Percentiles rank a stretch among this genome's conserved stretches.
Evolutionary conservation across 2,329 filamentous ascomycete species (phyloP).

Genomic region (Ophiostoma australiae): DNA sequence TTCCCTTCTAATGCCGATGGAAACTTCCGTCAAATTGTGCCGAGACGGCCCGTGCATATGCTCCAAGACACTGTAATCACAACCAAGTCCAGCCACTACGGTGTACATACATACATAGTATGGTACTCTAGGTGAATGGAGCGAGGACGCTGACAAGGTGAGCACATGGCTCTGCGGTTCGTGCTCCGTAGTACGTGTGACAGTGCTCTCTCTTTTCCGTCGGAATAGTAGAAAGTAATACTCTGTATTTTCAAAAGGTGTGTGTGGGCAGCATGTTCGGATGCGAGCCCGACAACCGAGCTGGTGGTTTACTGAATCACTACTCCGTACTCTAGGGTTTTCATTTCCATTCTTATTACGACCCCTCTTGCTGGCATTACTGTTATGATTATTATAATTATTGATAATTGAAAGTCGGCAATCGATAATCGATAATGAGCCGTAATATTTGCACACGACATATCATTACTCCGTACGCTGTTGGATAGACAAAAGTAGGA

Average conservation of each 20-base stretch:
- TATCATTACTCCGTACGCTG: neutral
- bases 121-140: neutral
- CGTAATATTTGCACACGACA: neutral
- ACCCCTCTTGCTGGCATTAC: too few species aligned
- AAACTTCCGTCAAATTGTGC: neutral
- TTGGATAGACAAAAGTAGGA: neutral
- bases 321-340: too few species aligned
- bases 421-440: too few species aligned
- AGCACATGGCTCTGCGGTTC: neutral
- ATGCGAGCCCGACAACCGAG: slow-evolving; percentile 2
- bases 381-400: neutral
- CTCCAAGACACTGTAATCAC: neutral
- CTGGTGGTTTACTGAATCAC: neutral
- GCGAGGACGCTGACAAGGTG: neutral
- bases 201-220: neutral
- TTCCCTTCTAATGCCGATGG: neutral
- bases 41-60: neutral
- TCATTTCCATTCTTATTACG: neutral
- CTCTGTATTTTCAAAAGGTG: neutral
- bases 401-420: neutral
- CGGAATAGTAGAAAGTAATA: neutral
- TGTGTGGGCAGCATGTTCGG: slow-evolving; percentile 9
- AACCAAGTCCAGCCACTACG: neutral
- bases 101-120: neutral
- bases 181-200: neutral